Base-by-base conservation (phyloP, 768 basidiomycete species). In the Mycena vitilis region DNA sequence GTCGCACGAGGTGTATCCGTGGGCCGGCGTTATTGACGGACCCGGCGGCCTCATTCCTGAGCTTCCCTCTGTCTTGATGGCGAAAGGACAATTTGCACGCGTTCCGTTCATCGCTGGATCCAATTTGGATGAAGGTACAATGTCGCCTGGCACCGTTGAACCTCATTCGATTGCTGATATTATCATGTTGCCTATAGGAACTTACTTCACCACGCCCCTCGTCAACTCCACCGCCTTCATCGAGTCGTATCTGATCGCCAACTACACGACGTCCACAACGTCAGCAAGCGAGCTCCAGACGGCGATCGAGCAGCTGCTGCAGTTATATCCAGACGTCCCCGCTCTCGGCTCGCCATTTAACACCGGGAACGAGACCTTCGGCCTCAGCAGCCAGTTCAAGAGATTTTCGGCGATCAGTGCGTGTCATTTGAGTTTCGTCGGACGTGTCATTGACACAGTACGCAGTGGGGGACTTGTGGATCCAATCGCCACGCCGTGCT, bases 341-440 rank as follows among this genome's bases (percentile, higher is more conserved):
- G 75, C 81, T 9, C 65, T 79, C 34, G 85, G 84, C 0, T 83
- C 82, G 1, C 85, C 85, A 0, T 86, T 78, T 66, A 76, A 77
- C 37, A 85, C 84, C 0, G 63, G 63, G 11, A 79, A 81, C 60
- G 66, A 83, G 30, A 83, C 82, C 0, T 85, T 85, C 63, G 83
- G 83, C 0, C 73, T 82, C 6, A 75, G 76, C 15, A 59, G 73
- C 22, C 73, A 77, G 12, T 84, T 74, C 69, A 84, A 85, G 61
- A 80, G 81, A 42, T 74, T 70, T n/a, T 69, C 81, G 2, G 76
- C 80, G 15, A 73, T 83, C 16, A 20, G 78, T 79, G 51, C 44
- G 65, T 48, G 34, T 47, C 13, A 6, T 53, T 55, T 15, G 23
- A 7, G 20, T 53, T 15, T 40, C 11, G 9, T 55, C 20, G 3